These are phyloP conservation scores for Populus tomentosa DNA, from an alignment of 441 rosid genomes.

Conservation along the genomic window DNA sequence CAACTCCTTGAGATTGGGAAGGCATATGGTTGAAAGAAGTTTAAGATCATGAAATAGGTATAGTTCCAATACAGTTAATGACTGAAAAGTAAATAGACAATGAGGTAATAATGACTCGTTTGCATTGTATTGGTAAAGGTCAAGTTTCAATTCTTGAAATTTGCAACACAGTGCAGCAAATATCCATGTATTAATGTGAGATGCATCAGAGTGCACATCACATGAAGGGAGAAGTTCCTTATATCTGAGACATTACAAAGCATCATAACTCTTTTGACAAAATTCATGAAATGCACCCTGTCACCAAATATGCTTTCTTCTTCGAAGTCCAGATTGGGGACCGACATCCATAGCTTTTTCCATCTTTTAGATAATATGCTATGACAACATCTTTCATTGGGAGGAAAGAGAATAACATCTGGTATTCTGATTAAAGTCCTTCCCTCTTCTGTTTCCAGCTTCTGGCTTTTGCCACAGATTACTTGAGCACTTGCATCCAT, in stretches of 20 bases:
- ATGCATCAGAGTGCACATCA: background rate
- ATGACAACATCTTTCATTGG: constrained; percentile 8
- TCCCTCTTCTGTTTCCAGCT: background rate
- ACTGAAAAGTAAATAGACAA: background rate
- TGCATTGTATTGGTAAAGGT: too few relatives aligned
- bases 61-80: background rate
- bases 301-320: background rate
- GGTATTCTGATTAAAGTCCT: background rate
- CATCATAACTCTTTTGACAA: constrained; percentile 9
- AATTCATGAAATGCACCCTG: background rate
- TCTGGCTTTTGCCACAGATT: background rate
- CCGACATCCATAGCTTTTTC: background rate
- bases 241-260: background rate
- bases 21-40: background rate
- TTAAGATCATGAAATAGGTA: background rate
- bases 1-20: background rate
- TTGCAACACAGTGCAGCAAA: background rate
- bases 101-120: background rate
- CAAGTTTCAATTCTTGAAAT: background rate
- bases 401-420: constrained; percentile 11
- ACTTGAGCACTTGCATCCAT: background rate
- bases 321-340: background rate
- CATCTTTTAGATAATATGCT: constrained; percentile 6
- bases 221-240: background rate
- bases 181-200: constrained; percentile 11